These are phyloP conservation scores for Fonsecaea multimorphosa DNA, from an alignment of 2,329 filamentous ascomycete genomes.

Conservation along the genomic window DNA sequence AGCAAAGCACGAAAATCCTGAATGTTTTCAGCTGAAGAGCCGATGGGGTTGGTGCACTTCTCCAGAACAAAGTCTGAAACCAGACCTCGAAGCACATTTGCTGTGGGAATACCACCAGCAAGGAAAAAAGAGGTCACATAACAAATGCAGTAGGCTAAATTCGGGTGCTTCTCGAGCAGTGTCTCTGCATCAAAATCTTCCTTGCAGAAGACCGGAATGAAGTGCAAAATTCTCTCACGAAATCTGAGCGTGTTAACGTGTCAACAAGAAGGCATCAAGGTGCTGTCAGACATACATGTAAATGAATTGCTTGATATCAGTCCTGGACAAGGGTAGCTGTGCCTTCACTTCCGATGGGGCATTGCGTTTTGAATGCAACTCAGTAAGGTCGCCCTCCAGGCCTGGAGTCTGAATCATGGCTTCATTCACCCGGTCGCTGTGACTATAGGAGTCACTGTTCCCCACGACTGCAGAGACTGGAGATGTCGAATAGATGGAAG, in stretches of 20 bases:
- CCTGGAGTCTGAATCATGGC: not conserved
- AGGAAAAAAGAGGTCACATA: conserved; percentile 2
- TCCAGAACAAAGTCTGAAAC: conserved; percentile 1
- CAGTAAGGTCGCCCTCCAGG: not conserved
- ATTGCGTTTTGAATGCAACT: not conserved
- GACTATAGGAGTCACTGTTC: not conserved
- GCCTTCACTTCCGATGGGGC: not conserved
- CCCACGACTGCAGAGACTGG: conserved; percentile 3
- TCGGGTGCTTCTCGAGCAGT: not conserved
- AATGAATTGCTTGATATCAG: conserved; percentile 2
- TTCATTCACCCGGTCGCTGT: not conserved
- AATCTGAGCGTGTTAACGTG: not conserved
- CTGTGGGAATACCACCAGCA: not conserved
- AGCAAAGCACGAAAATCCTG: not conserved
- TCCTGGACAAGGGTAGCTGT: not conserved
- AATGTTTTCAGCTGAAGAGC: not conserved
- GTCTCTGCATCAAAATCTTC: conserved; percentile 1
- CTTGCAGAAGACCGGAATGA: conserved; percentile 3
- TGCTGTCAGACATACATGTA: conserved; percentile 2
- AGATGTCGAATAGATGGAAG: not conserved
- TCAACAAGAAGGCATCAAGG: not conserved
- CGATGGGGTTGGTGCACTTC: conserved; percentile 1
- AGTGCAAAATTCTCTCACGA: conserved; percentile 3
- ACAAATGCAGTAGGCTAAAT: conserved; percentile 4
- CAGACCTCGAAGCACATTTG: not conserved